Evolutionary conservation across 2,329 filamentous ascomycete species (phyloP).

Genomic region (Phyllosticta ampelicida): DNA sequence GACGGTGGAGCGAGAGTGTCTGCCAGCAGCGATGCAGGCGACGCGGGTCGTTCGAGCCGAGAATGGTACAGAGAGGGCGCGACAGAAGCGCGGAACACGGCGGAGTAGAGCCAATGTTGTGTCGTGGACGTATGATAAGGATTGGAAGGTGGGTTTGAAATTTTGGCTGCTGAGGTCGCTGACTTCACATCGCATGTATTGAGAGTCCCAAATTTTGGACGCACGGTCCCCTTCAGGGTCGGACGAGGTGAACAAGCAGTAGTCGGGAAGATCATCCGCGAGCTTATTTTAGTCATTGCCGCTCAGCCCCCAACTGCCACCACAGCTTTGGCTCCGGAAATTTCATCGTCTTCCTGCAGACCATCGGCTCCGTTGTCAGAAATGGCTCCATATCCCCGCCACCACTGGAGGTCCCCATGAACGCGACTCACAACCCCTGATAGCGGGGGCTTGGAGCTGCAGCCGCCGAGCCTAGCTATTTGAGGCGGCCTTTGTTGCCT

Average conservation of each 20-base stretch:
- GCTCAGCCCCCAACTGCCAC: background rate
- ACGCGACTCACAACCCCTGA: background rate
- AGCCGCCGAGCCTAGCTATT: conserved; percentile 14
- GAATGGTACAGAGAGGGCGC: background rate
- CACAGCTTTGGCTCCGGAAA: background rate
- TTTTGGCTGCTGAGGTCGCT: background rate
- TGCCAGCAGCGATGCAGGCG: background rate
- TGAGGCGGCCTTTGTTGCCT: conserved; percentile 7
- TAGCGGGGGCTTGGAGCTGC: background rate
- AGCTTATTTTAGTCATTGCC: background rate
- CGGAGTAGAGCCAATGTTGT: background rate
- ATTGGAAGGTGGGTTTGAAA: background rate
- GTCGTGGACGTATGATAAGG: background rate
- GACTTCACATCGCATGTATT: background rate
- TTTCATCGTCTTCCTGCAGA: background rate
- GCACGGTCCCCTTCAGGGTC: background rate
- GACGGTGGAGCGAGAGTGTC: background rate
- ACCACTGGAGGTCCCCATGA: background rate
- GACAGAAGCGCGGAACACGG: background rate
- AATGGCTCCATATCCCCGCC: background rate
- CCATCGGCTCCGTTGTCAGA: background rate
- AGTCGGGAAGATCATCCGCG: background rate
- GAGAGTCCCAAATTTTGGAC: background rate
- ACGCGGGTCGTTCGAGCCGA: background rate
- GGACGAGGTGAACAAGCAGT: no score